phyloP scores from a whole-genome alignment of 1,139 yeast species.

The Arxiozyma heterogenica region DNA sequence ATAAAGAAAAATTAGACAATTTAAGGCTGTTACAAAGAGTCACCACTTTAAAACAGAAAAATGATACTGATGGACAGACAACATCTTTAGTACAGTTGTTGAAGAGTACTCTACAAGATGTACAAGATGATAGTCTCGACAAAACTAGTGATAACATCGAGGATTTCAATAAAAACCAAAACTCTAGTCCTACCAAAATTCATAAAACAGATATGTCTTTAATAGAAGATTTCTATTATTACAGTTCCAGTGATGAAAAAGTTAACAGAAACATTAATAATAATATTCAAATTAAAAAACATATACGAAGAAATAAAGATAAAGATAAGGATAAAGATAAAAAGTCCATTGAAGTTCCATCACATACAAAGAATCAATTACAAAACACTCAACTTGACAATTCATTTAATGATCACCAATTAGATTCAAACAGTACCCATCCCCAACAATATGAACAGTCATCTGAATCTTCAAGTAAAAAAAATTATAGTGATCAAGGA shows the following conservation, averaged over 20 bases:
- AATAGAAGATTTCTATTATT: neutral
- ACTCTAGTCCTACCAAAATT: neutral
- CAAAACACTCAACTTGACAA: neutral
- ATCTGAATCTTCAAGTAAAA: neutral
- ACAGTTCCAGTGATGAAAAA: constrained; percentile 3
- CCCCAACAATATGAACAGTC: neutral
- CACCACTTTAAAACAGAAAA: neutral
- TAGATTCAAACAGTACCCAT: neutral
- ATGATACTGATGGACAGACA: neutral
- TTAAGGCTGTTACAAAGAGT: constrained; percentile 1
- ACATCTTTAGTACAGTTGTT: neutral
- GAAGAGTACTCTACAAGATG: neutral
- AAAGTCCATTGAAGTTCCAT: neutral
- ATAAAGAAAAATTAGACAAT: constrained; percentile 3
- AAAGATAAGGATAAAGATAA: neutral
- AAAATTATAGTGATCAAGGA: too few species aligned
- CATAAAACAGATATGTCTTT: neutral
- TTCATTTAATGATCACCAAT: neutral
- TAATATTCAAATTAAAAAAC: neutral
- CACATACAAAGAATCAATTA: neutral
- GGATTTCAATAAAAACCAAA: neutral
- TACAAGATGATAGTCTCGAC: neutral
- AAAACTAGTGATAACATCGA: neutral
- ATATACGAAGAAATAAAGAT: neutral
- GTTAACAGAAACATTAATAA: neutral